A percentile compares a stretch with the other conserved stretches of the same genome.
Evolutionary conservation across 1,284 basidiomycete genomes (phyloP).

Genomic region (Coriolopsis trogii): DNA sequence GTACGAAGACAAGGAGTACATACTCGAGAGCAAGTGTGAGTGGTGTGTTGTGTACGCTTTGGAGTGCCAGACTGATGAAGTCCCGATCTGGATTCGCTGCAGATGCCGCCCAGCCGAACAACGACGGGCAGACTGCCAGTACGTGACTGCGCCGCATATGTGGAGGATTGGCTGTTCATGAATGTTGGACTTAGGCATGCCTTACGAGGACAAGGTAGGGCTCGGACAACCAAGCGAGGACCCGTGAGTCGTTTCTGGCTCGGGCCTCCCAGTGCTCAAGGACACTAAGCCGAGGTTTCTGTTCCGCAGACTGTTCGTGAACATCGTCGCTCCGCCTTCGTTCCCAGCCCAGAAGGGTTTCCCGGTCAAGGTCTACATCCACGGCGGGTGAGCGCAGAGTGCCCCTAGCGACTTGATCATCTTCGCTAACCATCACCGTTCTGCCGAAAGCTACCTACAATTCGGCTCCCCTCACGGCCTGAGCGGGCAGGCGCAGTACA

Average conservation of each 20-base stretch:
- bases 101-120: constrained; percentile 64
- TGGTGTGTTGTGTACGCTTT: constrained; percentile 11
- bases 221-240: constrained; percentile 70
- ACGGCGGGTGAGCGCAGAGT: constrained; percentile 57
- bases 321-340: constrained; percentile 66
- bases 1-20: constrained; percentile 65
- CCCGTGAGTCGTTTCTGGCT: constrained; percentile 44
- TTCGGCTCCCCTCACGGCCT: constrained; percentile 72
- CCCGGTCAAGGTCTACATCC: constrained; percentile 75
- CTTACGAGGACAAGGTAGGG: constrained; percentile 61
- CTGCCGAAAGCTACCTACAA: constrained; percentile 76
- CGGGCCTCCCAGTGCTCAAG: not conserved
- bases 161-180: not conserved
- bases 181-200: constrained; percentile 36
- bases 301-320: constrained; percentile 59
- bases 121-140: constrained; percentile 66
- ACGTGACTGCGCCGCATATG: not conserved
- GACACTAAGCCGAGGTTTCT: not conserved
- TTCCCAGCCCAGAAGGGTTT: constrained; percentile 51
- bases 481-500: constrained; percentile 64
- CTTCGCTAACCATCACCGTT: not conserved
- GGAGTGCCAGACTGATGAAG: not conserved
- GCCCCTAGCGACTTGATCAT: too few relatives aligned
- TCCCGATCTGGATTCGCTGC: not conserved
- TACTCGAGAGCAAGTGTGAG: constrained; percentile 61